Evolutionary conservation across 257 asterid species (phyloP).

Genomic region (Solanum rostratum): DNA sequence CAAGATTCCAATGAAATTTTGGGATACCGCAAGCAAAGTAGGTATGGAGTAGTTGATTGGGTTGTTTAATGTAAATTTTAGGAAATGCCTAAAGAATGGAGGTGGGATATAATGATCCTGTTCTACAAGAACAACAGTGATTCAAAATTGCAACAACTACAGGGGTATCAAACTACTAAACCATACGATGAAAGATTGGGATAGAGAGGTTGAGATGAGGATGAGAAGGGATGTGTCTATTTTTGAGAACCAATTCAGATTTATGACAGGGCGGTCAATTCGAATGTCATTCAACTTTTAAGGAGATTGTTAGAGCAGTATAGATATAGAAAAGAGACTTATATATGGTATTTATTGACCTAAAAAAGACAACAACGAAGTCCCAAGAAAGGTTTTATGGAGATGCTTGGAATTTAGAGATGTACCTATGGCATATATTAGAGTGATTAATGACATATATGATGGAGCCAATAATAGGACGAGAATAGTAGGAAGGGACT

Average conservation of each 20-base stretch:
- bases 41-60: neutral
- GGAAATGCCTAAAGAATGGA: neutral
- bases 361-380: neutral
- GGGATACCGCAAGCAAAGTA: neutral
- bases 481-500: neutral
- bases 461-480: neutral
- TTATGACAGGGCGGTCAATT: neutral
- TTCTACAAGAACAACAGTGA: neutral
- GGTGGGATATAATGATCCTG: neutral
- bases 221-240: neutral
- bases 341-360: neutral
- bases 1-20: neutral
- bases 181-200: neutral
- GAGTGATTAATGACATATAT: neutral
- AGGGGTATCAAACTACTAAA: neutral
- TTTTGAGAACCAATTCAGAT: neutral
- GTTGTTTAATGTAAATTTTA: neutral
- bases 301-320: neutral
- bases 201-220: neutral
- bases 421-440: neutral
- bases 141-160: neutral
- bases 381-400: neutral
- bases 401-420: neutral
- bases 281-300: neutral
- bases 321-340: neutral